Evolutionary conservation across 495 filamentous ascomycete genomes (phyloP), one percentile per base, ranked within the genome.

Genomic region (Penicillium alfredii): DNA sequence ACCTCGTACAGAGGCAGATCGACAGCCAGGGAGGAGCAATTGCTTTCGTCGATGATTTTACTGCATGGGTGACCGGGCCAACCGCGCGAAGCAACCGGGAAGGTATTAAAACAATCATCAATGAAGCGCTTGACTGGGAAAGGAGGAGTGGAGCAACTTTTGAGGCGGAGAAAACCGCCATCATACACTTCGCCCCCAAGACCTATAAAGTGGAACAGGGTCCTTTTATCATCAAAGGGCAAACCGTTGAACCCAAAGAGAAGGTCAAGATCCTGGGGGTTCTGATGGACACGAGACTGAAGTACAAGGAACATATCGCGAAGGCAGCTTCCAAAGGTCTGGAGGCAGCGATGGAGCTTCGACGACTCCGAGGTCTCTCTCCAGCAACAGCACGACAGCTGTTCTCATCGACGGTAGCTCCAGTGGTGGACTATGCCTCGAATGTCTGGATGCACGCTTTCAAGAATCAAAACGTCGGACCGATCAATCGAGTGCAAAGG

Each of bases 381-480:
- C 52, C 45, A 16, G 30, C 36, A 31, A 56, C 40, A 11, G 52
- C 42, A 27, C 39, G 49, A 29, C 49, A 48, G 47, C n/a, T n/a
- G n/a, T n/a, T n/a, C n/a, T n/a, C n/a, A n/a, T n/a, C n/a, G n/a
- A n/a, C n/a, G n/a, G n/a, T 61, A 28, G 48, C 47, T 8, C 52
- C 42, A 22, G 52, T 49, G 13, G 47, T 58, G 30, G 57, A 61
- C 46, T 61, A 61, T 20, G 52, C 55, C 26, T 58, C 47, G 23
- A 58, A 54, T 47, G 45, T 53, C 34, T 61, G 26, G 52, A 61
- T 56, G 40, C 49, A 58, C 38, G 51, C 40, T 11, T 55, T 21
- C 40, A 51, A 45, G 30, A 38, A 47, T 35, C 53, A 53, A 22
- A 27, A 14, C 21, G 33, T 40, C 8, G 27, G 18, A 4, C 31